These are phyloP conservation scores for Aspergillus thermomutatus DNA, from an alignment of 2,329 filamentous ascomycete genomes.

Conservation along the genomic window DNA sequence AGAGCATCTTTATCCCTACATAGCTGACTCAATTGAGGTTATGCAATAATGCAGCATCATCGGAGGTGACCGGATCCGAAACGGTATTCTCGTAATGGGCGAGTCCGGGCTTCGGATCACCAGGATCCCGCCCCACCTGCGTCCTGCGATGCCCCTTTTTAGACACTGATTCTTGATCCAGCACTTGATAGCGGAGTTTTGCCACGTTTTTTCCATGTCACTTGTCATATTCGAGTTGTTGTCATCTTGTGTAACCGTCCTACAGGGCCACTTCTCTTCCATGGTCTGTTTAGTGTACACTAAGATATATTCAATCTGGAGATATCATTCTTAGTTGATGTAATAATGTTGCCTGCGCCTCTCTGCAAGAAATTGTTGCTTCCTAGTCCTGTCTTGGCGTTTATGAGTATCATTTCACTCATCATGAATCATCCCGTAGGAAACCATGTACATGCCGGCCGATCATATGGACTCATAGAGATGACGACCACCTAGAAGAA, in stretches of 20 bases:
- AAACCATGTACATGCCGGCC: not conserved
- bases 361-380: too few relatives aligned
- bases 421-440: not conserved
- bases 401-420: not conserved
- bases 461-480: too few relatives aligned
- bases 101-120: conserved; percentile 14
- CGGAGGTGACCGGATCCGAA: conserved; percentile 14
- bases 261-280: not conserved
- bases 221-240: not conserved
- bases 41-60: conserved; percentile 1
- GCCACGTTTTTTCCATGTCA: too few relatives aligned
- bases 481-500: too few relatives aligned
- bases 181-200: too few relatives aligned
- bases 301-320: not conserved
- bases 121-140: conserved; percentile 15
- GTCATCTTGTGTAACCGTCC: not conserved
- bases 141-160: not conserved
- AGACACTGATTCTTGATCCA: too few relatives aligned
- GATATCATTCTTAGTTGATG: not conserved
- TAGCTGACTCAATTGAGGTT: not conserved
- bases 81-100: not conserved
- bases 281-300: not conserved
- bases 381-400: not conserved
- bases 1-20: not conserved
- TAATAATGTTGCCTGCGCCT: not conserved